Conservation (phyloP, 2,329 filamentous ascomycete genomes). For the Pseudogymnoascus sp. region DNA sequence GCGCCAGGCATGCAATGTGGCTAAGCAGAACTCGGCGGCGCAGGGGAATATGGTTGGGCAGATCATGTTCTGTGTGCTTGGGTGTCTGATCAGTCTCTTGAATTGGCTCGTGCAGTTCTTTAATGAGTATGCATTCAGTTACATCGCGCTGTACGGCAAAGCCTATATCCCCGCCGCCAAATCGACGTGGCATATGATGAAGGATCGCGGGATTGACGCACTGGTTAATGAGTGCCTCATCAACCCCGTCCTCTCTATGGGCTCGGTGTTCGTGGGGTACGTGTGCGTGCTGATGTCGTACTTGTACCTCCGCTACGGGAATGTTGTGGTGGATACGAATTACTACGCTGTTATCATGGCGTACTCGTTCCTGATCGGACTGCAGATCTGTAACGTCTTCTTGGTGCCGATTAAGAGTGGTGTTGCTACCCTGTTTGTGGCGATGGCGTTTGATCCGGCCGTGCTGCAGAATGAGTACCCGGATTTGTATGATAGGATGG, state of each 20-base stretch:
- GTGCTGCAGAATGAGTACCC: slow-evolving; percentile 73
- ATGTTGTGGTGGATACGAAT: slow-evolving; percentile 29
- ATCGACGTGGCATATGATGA: slow-evolving; percentile 58
- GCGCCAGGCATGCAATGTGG: slow-evolving; percentile 73
- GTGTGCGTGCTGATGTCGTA: slow-evolving; percentile 74
- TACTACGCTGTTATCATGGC: slow-evolving; percentile 74
- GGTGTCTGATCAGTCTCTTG: slow-evolving; percentile 67
- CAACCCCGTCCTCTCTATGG: slow-evolving; percentile 56
- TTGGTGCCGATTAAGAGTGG: slow-evolving; percentile 80
- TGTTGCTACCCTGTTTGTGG: slow-evolving; percentile 88
- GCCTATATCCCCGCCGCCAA: slow-evolving; percentile 75
- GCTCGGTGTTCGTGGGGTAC: slow-evolving; percentile 75
- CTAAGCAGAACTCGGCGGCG: slow-evolving; percentile 52
- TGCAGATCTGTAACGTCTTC: slow-evolving; percentile 85
- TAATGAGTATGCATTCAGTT: slow-evolving; percentile 86
- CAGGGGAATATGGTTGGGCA: slow-evolving; percentile 60
- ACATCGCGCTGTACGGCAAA: slow-evolving; percentile 90
- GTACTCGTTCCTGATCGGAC: slow-evolving; percentile 79
- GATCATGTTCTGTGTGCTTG: slow-evolving; percentile 64
- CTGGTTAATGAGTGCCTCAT: slow-evolving; percentile 56
- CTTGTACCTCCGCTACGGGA: slow-evolving; percentile 68
- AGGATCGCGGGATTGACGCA: slow-evolving; percentile 81
- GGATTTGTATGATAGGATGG: slow-evolving; percentile 71
- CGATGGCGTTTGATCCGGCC: slow-evolving; percentile 58
- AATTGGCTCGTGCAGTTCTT: slow-evolving; percentile 83